phyloP scores from a whole-genome alignment of 192 early-diverging fungal genomes.

The Mortierella hygrophila region DNA sequence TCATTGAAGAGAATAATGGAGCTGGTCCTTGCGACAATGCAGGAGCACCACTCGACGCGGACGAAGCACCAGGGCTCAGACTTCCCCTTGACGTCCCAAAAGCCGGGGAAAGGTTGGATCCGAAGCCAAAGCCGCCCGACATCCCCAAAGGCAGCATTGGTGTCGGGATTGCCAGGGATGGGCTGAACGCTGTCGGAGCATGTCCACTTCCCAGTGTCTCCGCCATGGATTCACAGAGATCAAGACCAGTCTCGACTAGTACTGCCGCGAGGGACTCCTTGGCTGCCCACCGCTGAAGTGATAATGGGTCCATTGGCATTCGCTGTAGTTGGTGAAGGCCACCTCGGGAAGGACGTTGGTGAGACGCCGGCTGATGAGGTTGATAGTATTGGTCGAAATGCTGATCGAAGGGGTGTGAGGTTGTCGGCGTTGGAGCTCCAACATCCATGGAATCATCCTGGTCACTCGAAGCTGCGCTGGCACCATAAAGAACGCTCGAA shows the following conservation, averaged over 20 bases:
- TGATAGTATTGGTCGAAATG: not conserved
- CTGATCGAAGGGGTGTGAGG: not conserved
- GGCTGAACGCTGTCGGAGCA: not conserved
- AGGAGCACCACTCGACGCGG: not conserved
- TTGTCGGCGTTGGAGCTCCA: slow-evolving; percentile 4
- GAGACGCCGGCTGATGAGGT: not conserved
- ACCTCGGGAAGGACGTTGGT: not conserved
- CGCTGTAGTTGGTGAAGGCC: slow-evolving; percentile 11
- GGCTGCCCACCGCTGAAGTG: slow-evolving; percentile 31
- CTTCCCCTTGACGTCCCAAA: not conserved
- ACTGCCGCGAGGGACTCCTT: slow-evolving; percentile 37
- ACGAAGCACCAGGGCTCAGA: not conserved
- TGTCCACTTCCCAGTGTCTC: slow-evolving; percentile 34
- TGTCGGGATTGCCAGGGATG: not conserved
- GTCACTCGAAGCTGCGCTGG: slow-evolving; percentile 36
- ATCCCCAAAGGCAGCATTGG: not conserved
- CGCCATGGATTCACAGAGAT: slow-evolving; percentile 46
- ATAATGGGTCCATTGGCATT: slow-evolving; percentile 12
- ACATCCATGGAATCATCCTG: slow-evolving; percentile 51
- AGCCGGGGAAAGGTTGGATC: not conserved
- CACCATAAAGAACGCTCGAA: not conserved
- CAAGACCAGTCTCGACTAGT: slow-evolving; percentile 45
- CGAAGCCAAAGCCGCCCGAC: not conserved
- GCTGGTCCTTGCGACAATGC: not conserved
- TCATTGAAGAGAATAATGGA: not conserved